Evolutionary conservation across 192 early-diverging fungal species (phyloP).

Genomic region (Spizellomyces punctatus): DNA sequence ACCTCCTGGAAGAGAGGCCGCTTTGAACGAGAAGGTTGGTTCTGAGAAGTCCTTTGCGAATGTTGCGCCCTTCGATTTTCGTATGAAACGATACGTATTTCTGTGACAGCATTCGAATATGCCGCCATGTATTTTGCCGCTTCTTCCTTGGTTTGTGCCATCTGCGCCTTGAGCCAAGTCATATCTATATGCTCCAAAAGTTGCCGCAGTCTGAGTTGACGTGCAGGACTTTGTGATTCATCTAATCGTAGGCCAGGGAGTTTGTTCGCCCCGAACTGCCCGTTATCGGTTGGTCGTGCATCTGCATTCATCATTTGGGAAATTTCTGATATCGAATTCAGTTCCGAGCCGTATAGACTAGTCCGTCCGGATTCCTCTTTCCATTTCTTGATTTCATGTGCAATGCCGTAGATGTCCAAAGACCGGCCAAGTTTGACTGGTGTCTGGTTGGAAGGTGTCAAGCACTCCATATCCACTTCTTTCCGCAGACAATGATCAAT

Average conservation of each 20-base stretch:
- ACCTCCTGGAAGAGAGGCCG: no score
- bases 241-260: background rate
- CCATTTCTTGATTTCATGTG: slow-evolving; percentile 13
- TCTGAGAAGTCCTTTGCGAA: no score
- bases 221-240: background rate
- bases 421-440: slow-evolving; percentile 25
- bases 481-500: slow-evolving; percentile 91
- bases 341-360: slow-evolving; percentile 1
- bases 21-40: no score
- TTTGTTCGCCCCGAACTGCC: background rate
- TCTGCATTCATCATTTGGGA: no score
- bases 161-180: background rate
- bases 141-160: background rate
- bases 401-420: slow-evolving; percentile 28
- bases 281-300: background rate
- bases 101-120: background rate
- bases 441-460: slow-evolving; percentile 77
- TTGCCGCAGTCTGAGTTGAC: background rate
- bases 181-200: background rate
- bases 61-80: no score
- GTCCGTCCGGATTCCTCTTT: background rate
- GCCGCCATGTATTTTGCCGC: background rate
- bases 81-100: no score
- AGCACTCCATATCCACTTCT: slow-evolving; percentile 82
- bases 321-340: background rate